Evolutionary conservation across 2,329 filamentous ascomycete species (phyloP), one percentile per base, ranked within the genome.

Genomic region (Fusarium sacchari): DNA sequence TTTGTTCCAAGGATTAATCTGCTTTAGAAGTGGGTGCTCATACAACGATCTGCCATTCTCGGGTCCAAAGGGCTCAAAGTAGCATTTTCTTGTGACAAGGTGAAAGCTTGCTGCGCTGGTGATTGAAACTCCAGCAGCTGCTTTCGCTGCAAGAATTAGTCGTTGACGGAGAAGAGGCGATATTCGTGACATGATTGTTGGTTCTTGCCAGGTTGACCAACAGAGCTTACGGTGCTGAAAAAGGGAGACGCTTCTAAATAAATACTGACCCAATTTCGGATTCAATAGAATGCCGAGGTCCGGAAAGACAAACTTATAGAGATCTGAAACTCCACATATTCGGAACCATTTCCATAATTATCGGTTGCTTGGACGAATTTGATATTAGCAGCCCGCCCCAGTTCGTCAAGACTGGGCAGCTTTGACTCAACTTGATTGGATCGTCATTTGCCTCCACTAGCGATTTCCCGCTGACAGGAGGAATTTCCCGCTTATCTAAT

Each of bases 1-100:
- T 14, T 77, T 77, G 12, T 77, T 68, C 63, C 71, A 72, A 1
- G 73, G 75, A 22, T 77, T 77, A 1, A 63, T 68, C 24, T 73
- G 50, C 32, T 63, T 70, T 3, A 77, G 32, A 2, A 75, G 22
- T 0, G 75, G 49, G 39, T 77, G 71, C 1, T 22, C 26, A 17
- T 75, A 76, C 2, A 76, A 32, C 0, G 70, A 49, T 18, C n/a
- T 47, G 2, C 62, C 47, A 18, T 65, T 65, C 1, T 65, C 60
- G 0, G 67, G 73, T 3, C 64, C 73, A 17, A 76, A 75, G 0
- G 72, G 69, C n/a, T 77, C 75, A 14, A 77, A 73, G 10, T 64
- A 55, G 8, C 75, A 77, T 26, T 76, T 64, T 4, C 73, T 52
- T 24, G 74, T 76, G 10, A 67, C 49, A 6, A 77, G 43, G 18